Evolutionary conservation across 2,329 filamentous ascomycete genomes (phyloP), one percentile per base, ranked within the genome.

Genomic region (Emericellopsis cladophorae): DNA sequence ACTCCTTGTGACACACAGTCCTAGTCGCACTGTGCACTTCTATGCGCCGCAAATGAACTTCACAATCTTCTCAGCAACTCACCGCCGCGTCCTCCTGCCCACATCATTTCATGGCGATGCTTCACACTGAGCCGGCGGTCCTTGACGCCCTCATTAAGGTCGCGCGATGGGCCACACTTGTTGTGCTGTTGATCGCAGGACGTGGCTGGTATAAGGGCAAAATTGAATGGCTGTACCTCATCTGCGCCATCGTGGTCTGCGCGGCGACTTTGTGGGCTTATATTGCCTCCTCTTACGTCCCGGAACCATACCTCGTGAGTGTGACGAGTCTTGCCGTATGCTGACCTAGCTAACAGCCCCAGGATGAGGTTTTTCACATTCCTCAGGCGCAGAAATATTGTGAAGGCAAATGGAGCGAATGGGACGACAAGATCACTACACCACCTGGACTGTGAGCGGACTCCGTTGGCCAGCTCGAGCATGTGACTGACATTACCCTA

Each of bases 401-500:
- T 58, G 58, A 73, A 33, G 80, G 82, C 10, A 72, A 73, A 41
- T 94, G 82, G 64, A 56, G 60, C 11, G 70, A 85, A 42, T 98
- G 92, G 92, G 89, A 98, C 60, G 82, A 90, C 44, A 98, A 96
- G 58, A 92, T 98, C 55, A 98, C 92, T 0, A 98, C 92, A 2
- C 92, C 92, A 1, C 90, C 92, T 1, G 92, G 89, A 29, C 65
- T 98, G 65, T 87, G 68, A 57, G 68, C 52, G 7, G n/a, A 34
- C 18, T 18, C 31, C 18, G 2, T 16, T 29, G 26, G 6, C 12
- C 26, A 29, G 26, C 8, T 12, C 7, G 26, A 29, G 12, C 12
- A 9, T 12, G 9, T 4, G 9, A 7, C 26, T 29, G 26, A 29
- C 26, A 29, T 9, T 29, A 4, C 3, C 26, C 26, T 39, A 74